These are phyloP conservation scores for Terfezia boudieri DNA, from an alignment of 495 filamentous ascomycete genomes.

Conservation along the genomic window DNA sequence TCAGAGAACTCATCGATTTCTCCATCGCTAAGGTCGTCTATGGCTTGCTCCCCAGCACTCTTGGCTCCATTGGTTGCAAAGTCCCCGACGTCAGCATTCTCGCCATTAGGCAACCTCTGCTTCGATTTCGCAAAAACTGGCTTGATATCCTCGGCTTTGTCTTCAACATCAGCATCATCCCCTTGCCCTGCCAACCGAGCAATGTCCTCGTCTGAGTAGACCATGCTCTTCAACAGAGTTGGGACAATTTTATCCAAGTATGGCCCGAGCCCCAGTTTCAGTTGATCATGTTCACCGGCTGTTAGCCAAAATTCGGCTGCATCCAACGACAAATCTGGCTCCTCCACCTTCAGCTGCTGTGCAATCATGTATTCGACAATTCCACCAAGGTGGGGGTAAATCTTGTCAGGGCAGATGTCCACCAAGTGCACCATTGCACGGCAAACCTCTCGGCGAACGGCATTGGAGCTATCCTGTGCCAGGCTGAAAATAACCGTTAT, in stretches of 20 bases:
- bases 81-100: conserved; percentile 21
- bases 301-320: conserved; percentile 96
- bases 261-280: conserved; percentile 50
- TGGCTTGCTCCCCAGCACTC: conserved; percentile 30
- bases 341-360: conserved; percentile 64
- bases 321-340: conserved; percentile 78
- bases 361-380: conserved; percentile 81
- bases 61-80: conserved; percentile 26
- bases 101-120: conserved; percentile 22
- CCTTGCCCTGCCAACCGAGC: conserved; percentile 55
- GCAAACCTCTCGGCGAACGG: conserved; percentile 78
- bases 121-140: conserved; percentile 76
- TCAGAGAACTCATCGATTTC: conserved; percentile 64
- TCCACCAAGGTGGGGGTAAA: conserved; percentile 68
- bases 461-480: conserved; percentile 46
- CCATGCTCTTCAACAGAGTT: conserved; percentile 80
- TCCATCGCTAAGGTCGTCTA: conserved; percentile 70
- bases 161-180: conserved; percentile 82
- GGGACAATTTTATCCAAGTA: conserved; percentile 73
- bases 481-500: conserved; percentile 63
- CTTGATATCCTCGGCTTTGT: conserved; percentile 76
- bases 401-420: conserved; percentile 71
- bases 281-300: conserved; percentile 60
- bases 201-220: conserved; percentile 88
- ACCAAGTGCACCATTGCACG: conserved; percentile 81